Conservation (phyloP, 768 basidiomycete species). For the Lactarius pseudohatsudake region DNA sequence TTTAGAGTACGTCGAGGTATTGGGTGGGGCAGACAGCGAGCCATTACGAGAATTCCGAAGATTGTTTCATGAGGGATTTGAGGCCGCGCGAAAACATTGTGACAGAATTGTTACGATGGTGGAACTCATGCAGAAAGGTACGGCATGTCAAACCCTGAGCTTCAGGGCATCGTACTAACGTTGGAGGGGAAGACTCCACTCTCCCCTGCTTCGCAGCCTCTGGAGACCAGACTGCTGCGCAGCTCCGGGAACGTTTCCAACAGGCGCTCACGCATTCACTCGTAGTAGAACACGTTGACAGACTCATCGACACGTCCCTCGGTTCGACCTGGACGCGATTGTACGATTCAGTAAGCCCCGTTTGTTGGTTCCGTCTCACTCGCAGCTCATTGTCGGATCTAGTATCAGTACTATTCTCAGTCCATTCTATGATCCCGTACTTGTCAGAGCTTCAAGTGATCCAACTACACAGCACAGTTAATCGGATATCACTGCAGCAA, state of each 20-base stretch:
- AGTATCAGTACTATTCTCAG: constrained; percentile 96
- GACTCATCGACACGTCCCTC: constrained; percentile 84
- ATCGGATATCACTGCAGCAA: neutral
- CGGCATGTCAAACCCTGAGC: constrained; percentile 20
- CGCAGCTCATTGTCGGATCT: constrained; percentile 16
- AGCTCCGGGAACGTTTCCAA: constrained; percentile 92
- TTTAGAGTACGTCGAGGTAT: constrained; percentile 91
- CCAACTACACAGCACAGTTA: neutral
- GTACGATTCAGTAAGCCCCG: constrained; percentile 81
- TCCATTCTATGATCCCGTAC: constrained; percentile 61
- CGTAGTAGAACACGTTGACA: constrained; percentile 86
- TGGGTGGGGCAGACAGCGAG: constrained; percentile 79
- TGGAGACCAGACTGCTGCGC: constrained; percentile 86
- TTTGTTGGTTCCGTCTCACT: neutral
- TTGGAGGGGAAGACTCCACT: constrained; percentile 62
- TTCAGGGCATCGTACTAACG: constrained; percentile 15
- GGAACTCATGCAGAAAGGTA: constrained; percentile 97
- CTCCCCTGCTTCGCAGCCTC: constrained; percentile 89
- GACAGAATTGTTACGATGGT: constrained; percentile 94
- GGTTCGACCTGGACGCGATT: constrained; percentile 94
- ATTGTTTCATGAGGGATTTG: constrained; percentile 91
- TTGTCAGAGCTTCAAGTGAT: neutral
- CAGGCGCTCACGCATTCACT: constrained; percentile 81
- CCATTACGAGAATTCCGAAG: constrained; percentile 82
- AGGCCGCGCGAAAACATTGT: constrained; percentile 91